A percentile compares a stretch with the other conserved stretches of the same genome.
Evolutionary conservation across 192 early-diverging fungal genomes (phyloP).

Genomic region (Bifiguratus adelaidae): DNA sequence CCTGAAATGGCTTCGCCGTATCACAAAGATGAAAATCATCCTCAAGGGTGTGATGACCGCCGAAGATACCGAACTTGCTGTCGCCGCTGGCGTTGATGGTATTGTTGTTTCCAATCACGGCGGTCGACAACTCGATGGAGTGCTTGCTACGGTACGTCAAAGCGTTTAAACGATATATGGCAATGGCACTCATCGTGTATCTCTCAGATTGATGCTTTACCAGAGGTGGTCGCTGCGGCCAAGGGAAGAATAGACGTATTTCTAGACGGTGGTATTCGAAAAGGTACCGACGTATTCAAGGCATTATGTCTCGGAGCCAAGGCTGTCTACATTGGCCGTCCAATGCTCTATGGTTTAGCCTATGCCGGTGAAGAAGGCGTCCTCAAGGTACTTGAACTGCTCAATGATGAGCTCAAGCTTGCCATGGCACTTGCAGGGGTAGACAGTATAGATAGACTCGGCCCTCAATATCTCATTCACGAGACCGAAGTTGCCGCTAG

Average conservation of each 20-base stretch:
- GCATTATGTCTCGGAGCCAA: slow-evolving; percentile 71
- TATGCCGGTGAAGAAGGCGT: slow-evolving; percentile 69
- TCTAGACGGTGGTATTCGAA: slow-evolving; percentile 73
- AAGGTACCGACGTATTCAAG: slow-evolving; percentile 76
- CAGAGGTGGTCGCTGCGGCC: slow-evolving; percentile 53
- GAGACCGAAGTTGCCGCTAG: too few species aligned
- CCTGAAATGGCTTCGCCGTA: slow-evolving; percentile 70
- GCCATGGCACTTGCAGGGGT: slow-evolving; percentile 51
- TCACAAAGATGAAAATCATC: slow-evolving; percentile 70
- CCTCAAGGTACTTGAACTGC: slow-evolving; percentile 44
- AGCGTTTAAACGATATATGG: not conserved
- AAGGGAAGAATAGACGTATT: slow-evolving; percentile 53
- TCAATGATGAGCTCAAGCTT: slow-evolving; percentile 64
- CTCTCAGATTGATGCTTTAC: slow-evolving; percentile 65
- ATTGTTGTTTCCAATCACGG: slow-evolving; percentile 93
- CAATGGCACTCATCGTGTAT: slow-evolving; percentile 26
- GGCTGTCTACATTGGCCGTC: slow-evolving; percentile 48
- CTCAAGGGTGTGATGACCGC: slow-evolving; percentile 83
- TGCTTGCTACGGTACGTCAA: slow-evolving; percentile 29
- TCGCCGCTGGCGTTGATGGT: slow-evolving; percentile 58
- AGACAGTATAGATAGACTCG: slow-evolving; percentile 18
- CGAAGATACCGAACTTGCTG: slow-evolving; percentile 79
- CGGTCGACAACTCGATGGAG: slow-evolving; percentile 79
- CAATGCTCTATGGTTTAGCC: slow-evolving; percentile 52
- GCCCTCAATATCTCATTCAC: too few species aligned